phyloP scores from a whole-genome alignment of 257 asterid species.

The Vinca minor region DNA sequence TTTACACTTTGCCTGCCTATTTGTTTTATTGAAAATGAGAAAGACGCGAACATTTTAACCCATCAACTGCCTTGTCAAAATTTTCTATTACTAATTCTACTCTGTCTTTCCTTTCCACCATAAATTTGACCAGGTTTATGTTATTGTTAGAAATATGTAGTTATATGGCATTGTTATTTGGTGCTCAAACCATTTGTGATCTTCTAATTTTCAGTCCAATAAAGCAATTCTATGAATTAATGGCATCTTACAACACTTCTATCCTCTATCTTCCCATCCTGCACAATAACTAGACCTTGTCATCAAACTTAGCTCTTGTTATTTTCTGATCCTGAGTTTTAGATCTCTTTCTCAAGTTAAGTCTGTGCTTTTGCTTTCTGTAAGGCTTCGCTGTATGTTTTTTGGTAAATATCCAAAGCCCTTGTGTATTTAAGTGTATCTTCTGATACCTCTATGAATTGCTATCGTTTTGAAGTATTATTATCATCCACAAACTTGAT shows the following conservation, averaged over 20 bases:
- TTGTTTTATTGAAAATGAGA: background rate
- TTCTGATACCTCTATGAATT: too few relatives aligned
- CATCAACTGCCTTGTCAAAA: background rate
- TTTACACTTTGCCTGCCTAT: too few relatives aligned
- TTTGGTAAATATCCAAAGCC: background rate
- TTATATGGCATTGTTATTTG: background rate
- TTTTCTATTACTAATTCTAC: background rate
- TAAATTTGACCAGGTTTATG: background rate
- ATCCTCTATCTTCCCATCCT: too few relatives aligned
- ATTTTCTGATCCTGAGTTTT: background rate
- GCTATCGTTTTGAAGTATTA: too few relatives aligned
- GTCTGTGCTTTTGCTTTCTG: background rate
- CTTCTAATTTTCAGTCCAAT: background rate
- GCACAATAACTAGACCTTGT: too few relatives aligned
- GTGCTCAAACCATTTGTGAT: background rate
- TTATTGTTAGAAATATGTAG: background rate
- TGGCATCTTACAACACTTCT: background rate
- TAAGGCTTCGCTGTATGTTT: background rate
- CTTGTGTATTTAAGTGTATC: background rate
- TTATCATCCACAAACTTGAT: too few relatives aligned
- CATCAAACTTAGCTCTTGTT: too few relatives aligned
- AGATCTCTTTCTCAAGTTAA: background rate
- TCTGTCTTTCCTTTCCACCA: background rate
- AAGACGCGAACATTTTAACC: too few relatives aligned
- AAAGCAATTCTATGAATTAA: background rate